phyloP scores from a whole-genome alignment of 2,329 filamentous ascomycete species.

The Pseudogymnoascus sp. region DNA sequence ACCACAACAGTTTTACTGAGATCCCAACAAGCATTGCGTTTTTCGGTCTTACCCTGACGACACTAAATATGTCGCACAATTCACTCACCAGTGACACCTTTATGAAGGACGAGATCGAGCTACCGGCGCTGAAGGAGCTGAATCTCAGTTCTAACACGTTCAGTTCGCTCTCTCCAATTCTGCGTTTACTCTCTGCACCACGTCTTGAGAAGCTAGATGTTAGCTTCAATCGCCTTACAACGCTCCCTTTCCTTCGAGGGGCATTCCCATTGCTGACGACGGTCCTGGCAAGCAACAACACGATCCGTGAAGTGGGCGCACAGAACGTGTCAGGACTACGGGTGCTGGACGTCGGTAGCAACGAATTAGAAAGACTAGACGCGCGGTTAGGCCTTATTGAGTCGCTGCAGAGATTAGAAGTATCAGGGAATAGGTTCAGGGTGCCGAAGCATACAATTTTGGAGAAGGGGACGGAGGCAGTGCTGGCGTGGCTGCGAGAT shows the following conservation, averaged over 20 bases:
- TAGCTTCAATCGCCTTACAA: slow-evolving; percentile 69
- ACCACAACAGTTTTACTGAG: slow-evolving; percentile 64
- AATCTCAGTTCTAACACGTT: slow-evolving; percentile 69
- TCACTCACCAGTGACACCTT: slow-evolving; percentile 57
- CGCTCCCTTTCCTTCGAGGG: slow-evolving; percentile 56
- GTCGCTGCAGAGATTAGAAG: slow-evolving; percentile 58
- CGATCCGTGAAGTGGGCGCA: slow-evolving; percentile 62
- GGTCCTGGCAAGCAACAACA: slow-evolving; percentile 71
- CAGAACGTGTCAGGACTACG: slow-evolving; percentile 66
- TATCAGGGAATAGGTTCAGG: slow-evolving; percentile 77
- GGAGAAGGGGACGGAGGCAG: slow-evolving; percentile 78
- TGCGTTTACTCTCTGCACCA: slow-evolving; percentile 61
- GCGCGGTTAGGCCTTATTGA: slow-evolving; percentile 68
- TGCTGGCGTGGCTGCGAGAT: slow-evolving; percentile 71
- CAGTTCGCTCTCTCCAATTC: slow-evolving; percentile 57
- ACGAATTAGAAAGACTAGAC: slow-evolving; percentile 74
- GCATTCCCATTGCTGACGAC: slow-evolving; percentile 62
- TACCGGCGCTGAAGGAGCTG: slow-evolving; percentile 68
- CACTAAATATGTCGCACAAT: slow-evolving; percentile 69
- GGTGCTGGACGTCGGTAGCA: slow-evolving; percentile 72
- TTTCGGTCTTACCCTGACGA: slow-evolving; percentile 61
- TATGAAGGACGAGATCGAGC: slow-evolving; percentile 54
- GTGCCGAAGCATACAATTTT: slow-evolving; percentile 79
- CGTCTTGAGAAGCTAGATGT: slow-evolving; percentile 68
- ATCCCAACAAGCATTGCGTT: slow-evolving; percentile 63